Evolutionary conservation across 75 land plant genomes (phyloP).

Genomic region (Picea sitchensis): DNA sequence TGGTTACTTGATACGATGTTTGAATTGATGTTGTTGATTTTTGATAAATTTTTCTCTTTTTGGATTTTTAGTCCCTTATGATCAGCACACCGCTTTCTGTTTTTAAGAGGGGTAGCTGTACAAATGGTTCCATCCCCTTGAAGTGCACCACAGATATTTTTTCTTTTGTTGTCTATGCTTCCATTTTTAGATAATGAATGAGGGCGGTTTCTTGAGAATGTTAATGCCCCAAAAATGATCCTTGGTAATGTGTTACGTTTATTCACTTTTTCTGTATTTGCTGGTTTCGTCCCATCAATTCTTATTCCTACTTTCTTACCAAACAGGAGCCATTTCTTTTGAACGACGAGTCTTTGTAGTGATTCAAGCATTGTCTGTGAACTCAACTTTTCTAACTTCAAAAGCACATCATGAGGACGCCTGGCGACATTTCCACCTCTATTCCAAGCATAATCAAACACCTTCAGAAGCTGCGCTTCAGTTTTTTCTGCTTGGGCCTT

Average conservation of each 20-base stretch:
- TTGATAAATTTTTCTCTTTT: background rate
- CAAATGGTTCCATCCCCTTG: background rate
- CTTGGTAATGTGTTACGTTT: background rate
- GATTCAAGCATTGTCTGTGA: background rate
- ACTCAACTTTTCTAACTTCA: conserved; percentile 34
- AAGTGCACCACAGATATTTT: conserved; percentile 6
- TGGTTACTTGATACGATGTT: background rate
- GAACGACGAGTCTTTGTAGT: conserved; percentile 11
- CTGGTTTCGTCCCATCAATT: conserved; percentile 19
- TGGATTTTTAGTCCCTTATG: conserved; percentile 28
- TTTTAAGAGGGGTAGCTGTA: background rate
- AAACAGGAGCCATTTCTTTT: background rate
- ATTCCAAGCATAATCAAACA: conserved; percentile 93
- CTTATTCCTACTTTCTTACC: conserved; percentile 31
- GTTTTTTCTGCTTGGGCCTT: conserved; percentile 55
- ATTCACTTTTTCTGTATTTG: background rate
- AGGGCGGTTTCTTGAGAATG: conserved; percentile 5
- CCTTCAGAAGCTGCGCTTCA: conserved; percentile 49
- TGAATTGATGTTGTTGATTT: too few species aligned
- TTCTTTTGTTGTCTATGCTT: background rate
- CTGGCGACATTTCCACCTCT: conserved; percentile 45
- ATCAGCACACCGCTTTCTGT: conserved; percentile 41
- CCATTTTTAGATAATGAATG: background rate
- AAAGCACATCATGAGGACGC: conserved; percentile 52
- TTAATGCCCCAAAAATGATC: conserved; percentile 17